Evolutionary conservation across 805 yeast species (phyloP), one percentile per base, ranked within the genome.

Genomic region (Candida anglica): DNA sequence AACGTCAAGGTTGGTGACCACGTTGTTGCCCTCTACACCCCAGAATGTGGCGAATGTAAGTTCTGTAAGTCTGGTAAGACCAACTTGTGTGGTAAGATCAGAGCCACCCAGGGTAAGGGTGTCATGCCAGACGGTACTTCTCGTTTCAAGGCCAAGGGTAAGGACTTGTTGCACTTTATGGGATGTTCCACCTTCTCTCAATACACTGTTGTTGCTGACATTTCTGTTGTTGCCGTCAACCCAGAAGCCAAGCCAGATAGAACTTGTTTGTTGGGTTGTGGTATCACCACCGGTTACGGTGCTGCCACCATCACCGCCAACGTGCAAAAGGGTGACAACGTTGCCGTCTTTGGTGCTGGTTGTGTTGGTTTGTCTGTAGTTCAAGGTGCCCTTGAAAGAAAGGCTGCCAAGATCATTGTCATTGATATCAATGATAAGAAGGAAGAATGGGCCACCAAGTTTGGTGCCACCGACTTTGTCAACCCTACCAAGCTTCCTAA

Each of bases 71-170:
- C 89, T 41, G 96, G 96, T 42, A 93, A 94, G 75, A 91, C 98
- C 56, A 93, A 93, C 69, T 75, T 93, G 58, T 93, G 99, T 73
- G 86, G 93, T 43, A 75, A 94, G 51, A 91, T 93, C 48, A 81
- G 98, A 67, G 95, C 86, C 36, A 94, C 99, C 37, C 99, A 93
- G 63, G 98, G 98, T 59, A 82, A 86, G 56, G 99, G 98, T 60
- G 83, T 91, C 39, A 85, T 93, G 96, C 98, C 98, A 42, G 98
- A 93, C 58, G 98, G 98, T 15, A 91, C 99, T 32, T 63, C 85
- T 28, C 79, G 99, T 63, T 91, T 93, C 71, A 78, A 73, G 44
- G 79, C 84, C 58, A 79, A 81, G 53, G 98, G 98, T 47, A 75
- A 93, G 67, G 75, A 79, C 28, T 63, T 93, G 36, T 71, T 79